Evolutionary conservation across 164 flowering plant species (phyloP), one percentile per base, ranked within the genome.

Genomic region (Magnolia changhungtana): DNA sequence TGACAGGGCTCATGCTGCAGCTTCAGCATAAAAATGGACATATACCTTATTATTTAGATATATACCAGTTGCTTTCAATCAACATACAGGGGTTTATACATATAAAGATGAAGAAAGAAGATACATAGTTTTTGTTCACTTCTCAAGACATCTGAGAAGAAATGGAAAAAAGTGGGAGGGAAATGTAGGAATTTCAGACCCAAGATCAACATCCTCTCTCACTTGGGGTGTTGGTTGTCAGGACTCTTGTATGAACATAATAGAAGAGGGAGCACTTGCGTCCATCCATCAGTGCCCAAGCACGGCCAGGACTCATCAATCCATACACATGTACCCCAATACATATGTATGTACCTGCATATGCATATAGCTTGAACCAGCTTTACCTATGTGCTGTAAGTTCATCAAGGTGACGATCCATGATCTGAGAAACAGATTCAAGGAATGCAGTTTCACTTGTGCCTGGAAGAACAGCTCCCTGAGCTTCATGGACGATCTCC

Each of bases 401-500:
- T 78, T 80, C 79, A 74, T 84, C 89, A 16, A 92, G 91, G 63
- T 78, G 74, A 69, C 77, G 71, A 75, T 92, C 97, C 90, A 90
- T 88, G 82, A 85, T 71, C 55, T 76, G 72, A 49, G 92, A 89
- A 51, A 92, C 83, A 1, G 83, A 50, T 79, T 86, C 91, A 7
- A 90, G 84, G 80, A 92, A 90, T n/a, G 85, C 76, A 73, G 83
- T 78, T 75, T 89, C 94, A 63, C 88, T 85, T 69, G 63, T 81
- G 9, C 85, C 89, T 7, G 91, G 92, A 31, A 90, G 90, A 70
- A 87, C 50, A 31, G 81, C 80, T 9, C 84, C 87, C 59, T 84
- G 73, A 1, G 95, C 95, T 80, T 92, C 90, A 18, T 37, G 78
- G 65, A 92, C 83, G 31, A 92, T 92, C 78, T 89, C 88, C 83